Conservation (phyloP, 1,139 yeast genomes). For the Kodamaea anthophila region DNA sequence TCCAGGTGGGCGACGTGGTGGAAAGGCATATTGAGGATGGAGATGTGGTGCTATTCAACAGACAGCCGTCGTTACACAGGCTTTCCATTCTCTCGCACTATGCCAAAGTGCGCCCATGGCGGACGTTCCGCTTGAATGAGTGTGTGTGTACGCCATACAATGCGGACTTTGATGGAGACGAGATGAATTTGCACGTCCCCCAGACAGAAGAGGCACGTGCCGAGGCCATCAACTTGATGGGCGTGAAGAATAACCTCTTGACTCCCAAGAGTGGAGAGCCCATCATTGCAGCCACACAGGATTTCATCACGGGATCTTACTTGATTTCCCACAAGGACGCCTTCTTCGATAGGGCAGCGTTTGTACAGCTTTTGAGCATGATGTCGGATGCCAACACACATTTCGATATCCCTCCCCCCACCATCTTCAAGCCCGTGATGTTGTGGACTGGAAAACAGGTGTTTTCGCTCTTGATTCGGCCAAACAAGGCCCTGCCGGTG, state of each 20-base stretch:
- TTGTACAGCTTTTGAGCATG: conserved; percentile 81
- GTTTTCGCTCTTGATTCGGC: conserved; percentile 79
- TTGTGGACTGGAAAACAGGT: conserved; percentile 98
- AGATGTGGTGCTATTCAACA: conserved; percentile 88
- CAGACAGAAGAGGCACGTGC: conserved; percentile 99
- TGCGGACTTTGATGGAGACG: conserved; percentile 99
- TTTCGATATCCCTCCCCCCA: conserved; percentile 93
- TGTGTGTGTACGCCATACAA: conserved; percentile 99
- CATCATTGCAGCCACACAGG: conserved; percentile 98
- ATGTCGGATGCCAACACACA: conserved; percentile 91
- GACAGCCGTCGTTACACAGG: conserved; percentile 97
- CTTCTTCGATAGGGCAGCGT: conserved; percentile 81
- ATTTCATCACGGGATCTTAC: conserved; percentile 95
- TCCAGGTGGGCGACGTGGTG: conserved; percentile 88
- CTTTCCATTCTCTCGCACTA: conserved; percentile 90
- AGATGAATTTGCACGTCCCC: conserved; percentile 98
- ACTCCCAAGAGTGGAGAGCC: conserved; percentile 99
- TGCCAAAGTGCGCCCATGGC: conserved; percentile 96
- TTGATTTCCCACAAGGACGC: conserved; percentile 89
- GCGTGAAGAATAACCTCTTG: conserved; percentile 87
- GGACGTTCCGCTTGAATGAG: conserved; percentile 94
- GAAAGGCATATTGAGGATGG: conserved; percentile 98
- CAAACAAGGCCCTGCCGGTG: conserved; percentile 70
- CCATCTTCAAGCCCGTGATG: conserved; percentile 80
- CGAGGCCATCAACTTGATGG: conserved; percentile 96